Evolutionary conservation across 768 basidiomycete species (phyloP).

Genomic region (Termitomyces heimii): DNA sequence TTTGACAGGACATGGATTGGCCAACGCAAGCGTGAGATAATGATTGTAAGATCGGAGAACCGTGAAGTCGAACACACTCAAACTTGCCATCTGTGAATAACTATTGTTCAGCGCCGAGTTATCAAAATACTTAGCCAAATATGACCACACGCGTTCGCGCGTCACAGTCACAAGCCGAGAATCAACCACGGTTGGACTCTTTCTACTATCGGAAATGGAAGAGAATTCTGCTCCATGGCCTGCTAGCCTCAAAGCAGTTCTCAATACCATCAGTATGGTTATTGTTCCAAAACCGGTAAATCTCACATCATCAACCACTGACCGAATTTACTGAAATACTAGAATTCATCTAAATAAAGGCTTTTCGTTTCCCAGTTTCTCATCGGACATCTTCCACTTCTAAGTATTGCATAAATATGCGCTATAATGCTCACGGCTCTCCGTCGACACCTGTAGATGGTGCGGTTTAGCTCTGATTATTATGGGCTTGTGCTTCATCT

Average conservation of each 20-base stretch:
- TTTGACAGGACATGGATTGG: too few relatives aligned
- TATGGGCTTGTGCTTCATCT: neutral
- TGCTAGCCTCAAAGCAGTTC: neutral
- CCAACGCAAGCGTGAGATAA: too few relatives aligned
- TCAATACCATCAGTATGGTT: conserved; percentile 4
- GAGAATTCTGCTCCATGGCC: neutral
- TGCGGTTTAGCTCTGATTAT: neutral
- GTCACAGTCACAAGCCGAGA: neutral
- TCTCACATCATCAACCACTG: neutral
- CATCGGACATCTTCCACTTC: neutral
- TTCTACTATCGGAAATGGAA: neutral
- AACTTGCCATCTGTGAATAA: too few relatives aligned
- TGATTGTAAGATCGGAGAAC: too few relatives aligned
- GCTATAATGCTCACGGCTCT: neutral
- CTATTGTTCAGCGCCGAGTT: too few relatives aligned
- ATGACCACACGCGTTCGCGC: neutral
- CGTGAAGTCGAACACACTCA: too few relatives aligned
- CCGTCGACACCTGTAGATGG: neutral
- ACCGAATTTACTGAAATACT: neutral
- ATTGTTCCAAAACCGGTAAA: conserved; percentile 10
- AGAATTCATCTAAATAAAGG: neutral
- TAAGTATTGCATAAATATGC: neutral
- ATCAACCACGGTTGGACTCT: conserved; percentile 35
- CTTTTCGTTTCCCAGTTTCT: conserved; percentile 8
- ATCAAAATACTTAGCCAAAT: too few relatives aligned